Evolutionary conservation across 1,284 basidiomycete genomes (phyloP).

Genomic region (Austroboletus niveus): DNA sequence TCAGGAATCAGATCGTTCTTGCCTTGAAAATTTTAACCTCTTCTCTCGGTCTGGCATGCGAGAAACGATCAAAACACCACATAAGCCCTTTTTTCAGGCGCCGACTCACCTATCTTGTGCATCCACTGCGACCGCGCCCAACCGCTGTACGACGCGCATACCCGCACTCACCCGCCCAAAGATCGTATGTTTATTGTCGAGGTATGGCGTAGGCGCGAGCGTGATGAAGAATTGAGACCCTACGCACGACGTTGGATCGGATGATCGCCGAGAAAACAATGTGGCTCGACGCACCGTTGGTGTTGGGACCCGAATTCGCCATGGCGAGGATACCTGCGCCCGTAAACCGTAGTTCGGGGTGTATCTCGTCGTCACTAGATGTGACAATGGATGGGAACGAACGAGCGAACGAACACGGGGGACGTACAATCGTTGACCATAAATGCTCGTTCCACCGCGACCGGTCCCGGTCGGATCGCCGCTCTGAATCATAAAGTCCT

Average conservation of each 20-base stretch:
- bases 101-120: slow-evolving; percentile 67
- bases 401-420: not conserved
- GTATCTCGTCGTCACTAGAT: slow-evolving; percentile 78
- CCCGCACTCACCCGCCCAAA: slow-evolving; percentile 86
- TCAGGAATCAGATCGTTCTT: slow-evolving; percentile 33
- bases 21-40: slow-evolving; percentile 81
- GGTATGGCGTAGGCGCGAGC: slow-evolving; percentile 84
- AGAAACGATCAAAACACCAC: not conserved
- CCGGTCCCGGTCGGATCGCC: slow-evolving; percentile 97
- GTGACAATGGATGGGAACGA: not conserved
- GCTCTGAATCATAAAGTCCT: slow-evolving; percentile 94
- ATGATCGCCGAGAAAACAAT: not conserved
- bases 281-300: slow-evolving; percentile 61
- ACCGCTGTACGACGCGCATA: slow-evolving; percentile 81
- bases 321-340: slow-evolving; percentile 96
- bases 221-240: slow-evolving; percentile 96
- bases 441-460: slow-evolving; percentile 89
- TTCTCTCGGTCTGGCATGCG: slow-evolving; percentile 60
- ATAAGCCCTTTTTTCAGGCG: not conserved
- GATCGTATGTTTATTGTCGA: slow-evolving; percentile 94
- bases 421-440: slow-evolving; percentile 84
- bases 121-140: slow-evolving; percentile 79
- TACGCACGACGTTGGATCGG: not conserved
- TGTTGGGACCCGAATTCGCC: slow-evolving; percentile 95
- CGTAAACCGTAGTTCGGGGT: slow-evolving; percentile 86